Percentiles rank a stretch among this genome's conserved stretches.
These are phyloP conservation scores for Rubroshorea leprosula DNA, from an alignment of 345 rosid genomes.

Conservation along the genomic window DNA sequence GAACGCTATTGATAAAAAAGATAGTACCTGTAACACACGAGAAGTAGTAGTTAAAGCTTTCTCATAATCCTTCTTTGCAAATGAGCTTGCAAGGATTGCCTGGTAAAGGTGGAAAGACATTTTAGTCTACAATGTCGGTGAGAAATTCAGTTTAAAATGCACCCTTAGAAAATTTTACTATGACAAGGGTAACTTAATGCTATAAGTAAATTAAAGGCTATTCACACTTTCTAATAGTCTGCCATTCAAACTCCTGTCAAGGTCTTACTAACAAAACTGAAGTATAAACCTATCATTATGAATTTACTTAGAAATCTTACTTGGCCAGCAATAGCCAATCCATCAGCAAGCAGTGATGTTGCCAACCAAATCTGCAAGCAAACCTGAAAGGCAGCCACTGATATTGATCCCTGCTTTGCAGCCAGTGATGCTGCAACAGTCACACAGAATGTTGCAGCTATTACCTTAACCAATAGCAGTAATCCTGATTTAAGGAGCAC, in stretches of 20 bases:
- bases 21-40: conserved; percentile 68
- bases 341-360: conserved; percentile 94
- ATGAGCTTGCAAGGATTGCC: conserved; percentile 89
- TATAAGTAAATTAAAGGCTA: too few relatives aligned
- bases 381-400: conserved; percentile 97
- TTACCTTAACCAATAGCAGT: conserved; percentile 70
- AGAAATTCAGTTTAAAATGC: too few relatives aligned
- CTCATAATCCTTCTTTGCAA: conserved; percentile 60
- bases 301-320: too few relatives aligned
- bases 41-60: conserved; percentile 71
- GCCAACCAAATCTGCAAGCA: conserved; percentile 98
- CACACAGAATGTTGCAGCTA: conserved; percentile 86
- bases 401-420: conserved; percentile 65
- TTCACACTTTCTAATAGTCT: too few relatives aligned
- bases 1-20: too few relatives aligned
- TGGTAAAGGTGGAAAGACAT: conserved; percentile 9
- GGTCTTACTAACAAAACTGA: too few relatives aligned
- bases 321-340: conserved; percentile 94
- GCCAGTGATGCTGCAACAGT: conserved; percentile 93
- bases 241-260: too few relatives aligned
- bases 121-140: too few relatives aligned
- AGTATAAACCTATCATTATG: too few relatives aligned
- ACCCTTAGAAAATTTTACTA: too few relatives aligned
- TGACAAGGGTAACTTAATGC: too few relatives aligned
- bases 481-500: too few relatives aligned